These are phyloP conservation scores for Backusella australiensis DNA, from an alignment of 192 early-diverging fungal genomes.

Conservation along the genomic window DNA sequence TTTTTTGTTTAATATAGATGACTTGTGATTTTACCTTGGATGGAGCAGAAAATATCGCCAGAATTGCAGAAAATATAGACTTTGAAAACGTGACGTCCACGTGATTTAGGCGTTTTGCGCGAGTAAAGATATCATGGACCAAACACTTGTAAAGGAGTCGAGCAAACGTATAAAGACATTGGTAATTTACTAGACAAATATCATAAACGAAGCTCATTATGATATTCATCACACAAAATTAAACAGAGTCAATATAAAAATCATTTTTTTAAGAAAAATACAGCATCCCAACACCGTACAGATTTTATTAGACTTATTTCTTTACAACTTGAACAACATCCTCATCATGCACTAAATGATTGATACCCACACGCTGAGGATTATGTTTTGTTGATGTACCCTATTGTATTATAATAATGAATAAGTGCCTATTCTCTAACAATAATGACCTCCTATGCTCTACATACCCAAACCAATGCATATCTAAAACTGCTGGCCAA, in stretches of 20 bases:
- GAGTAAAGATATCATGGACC: background rate
- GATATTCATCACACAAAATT: background rate
- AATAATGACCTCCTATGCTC: background rate
- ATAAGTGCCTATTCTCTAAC: background rate
- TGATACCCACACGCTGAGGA: conserved; percentile 90
- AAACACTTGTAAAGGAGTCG: background rate
- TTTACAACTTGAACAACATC: conserved; percentile 89
- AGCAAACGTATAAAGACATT: background rate
- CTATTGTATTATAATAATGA: conserved; percentile 1
- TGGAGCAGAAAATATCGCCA: background rate
- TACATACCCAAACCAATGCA: conserved; percentile 87
- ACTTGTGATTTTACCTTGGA: background rate
- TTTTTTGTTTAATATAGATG: background rate
- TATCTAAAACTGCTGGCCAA: conserved; percentile 88
- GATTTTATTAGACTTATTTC: conserved; percentile 38
- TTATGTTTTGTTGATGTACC: conserved; percentile 94
- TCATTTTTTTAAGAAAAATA: background rate
- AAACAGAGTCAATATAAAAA: background rate
- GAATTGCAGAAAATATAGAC: background rate
- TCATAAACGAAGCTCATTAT: background rate
- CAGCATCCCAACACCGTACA: background rate
- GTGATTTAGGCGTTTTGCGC: background rate
- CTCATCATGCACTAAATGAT: conserved; percentile 84
- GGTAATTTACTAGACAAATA: background rate
- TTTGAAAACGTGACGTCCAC: background rate